phyloP scores from a whole-genome alignment of 352 stramenopile species.

The Globisporangium echinulatum region DNA sequence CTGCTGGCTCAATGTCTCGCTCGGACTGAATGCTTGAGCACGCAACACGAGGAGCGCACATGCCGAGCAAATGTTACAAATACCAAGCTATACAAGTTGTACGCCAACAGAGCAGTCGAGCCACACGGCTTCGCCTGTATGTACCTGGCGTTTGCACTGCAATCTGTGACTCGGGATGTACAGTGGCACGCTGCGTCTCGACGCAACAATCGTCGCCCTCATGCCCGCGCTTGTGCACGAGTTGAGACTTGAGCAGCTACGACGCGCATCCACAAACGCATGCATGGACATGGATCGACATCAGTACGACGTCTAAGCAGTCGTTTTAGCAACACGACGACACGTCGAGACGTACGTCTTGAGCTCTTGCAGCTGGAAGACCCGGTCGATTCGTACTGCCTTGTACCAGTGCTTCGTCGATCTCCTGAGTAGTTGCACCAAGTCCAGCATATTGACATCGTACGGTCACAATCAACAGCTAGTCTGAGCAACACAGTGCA shows the following conservation, averaged over 20 bases:
- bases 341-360: background rate
- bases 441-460: background rate
- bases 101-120: no score
- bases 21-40: background rate
- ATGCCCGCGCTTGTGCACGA: background rate
- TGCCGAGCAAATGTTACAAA: no score
- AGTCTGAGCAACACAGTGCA: background rate
- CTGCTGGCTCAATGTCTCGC: background rate
- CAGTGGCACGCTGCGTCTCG: background rate
- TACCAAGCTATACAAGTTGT: no score
- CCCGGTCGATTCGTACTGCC: conserved; percentile 1
- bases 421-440: conserved; percentile 6
- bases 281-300: no score
- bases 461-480: background rate
- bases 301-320: no score
- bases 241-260: conserved; percentile 3
- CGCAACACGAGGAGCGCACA: no score
- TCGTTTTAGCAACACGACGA: no score
- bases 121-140: no score
- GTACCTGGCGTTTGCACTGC: background rate
- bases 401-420: conserved; percentile 2
- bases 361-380: background rate
- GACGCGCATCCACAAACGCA: no score
- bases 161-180: background rate
- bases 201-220: background rate